Evolutionary conservation across 257 asterid species (phyloP).

Genomic region (Fraxinus excelsior): DNA sequence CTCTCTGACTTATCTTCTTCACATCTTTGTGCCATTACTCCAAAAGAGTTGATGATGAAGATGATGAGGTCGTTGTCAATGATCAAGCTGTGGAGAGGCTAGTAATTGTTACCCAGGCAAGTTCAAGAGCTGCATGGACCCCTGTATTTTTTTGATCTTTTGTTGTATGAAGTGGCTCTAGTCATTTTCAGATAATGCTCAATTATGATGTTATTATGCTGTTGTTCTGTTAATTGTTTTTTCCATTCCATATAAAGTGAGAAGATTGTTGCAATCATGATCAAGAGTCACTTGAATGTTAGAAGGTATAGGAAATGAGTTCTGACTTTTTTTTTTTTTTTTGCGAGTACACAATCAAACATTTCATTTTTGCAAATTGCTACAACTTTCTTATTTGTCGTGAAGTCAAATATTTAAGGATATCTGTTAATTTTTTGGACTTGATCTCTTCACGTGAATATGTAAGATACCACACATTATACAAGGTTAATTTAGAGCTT

Average conservation of each 20-base stretch:
- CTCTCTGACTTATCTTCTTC: background rate
- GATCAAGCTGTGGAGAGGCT: slow-evolving; percentile 81
- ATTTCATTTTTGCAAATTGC: slow-evolving; percentile 6
- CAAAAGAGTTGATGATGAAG: slow-evolving; percentile 71
- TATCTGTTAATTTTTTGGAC: background rate
- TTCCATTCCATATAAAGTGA: slow-evolving; percentile 3
- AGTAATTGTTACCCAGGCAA: slow-evolving; percentile 83
- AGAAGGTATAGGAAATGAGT: background rate
- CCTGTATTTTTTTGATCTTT: background rate
- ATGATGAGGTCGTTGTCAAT: slow-evolving; percentile 59
- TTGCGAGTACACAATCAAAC: background rate
- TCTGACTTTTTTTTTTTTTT: background rate
- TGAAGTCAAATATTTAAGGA: slow-evolving; percentile 13
- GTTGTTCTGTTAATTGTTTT: background rate
- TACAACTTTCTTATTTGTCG: background rate
- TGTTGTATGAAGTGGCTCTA: slow-evolving; percentile 3
- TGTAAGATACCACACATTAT: background rate
- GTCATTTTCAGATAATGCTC: slow-evolving; percentile 13
- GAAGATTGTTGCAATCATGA: background rate
- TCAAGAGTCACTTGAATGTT: background rate
- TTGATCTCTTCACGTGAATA: background rate
- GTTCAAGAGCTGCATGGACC: slow-evolving; percentile 19
- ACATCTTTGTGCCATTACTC: slow-evolving; percentile 1
- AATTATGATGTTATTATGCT: slow-evolving; percentile 2
- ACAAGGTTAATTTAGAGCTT: background rate